Evolutionary conservation across 2,329 filamentous ascomycete genomes (phyloP).

Genomic region (Westerdykella sp.): DNA sequence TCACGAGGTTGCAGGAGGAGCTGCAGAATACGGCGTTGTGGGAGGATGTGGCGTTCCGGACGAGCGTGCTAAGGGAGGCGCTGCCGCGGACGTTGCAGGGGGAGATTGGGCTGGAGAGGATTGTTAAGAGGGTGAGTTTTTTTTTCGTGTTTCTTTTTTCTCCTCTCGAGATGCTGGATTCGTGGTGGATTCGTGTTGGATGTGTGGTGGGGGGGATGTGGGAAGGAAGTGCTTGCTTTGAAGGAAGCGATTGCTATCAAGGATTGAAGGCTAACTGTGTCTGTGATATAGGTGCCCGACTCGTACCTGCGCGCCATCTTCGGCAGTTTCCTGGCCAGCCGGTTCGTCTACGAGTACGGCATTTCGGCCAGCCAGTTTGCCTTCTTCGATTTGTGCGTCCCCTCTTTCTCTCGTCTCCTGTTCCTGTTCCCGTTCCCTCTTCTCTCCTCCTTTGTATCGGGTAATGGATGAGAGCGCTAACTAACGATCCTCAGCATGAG

Average conservation of each 20-base stretch:
- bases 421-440: background rate
- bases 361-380: conserved; percentile 91
- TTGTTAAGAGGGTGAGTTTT: conserved; percentile 64
- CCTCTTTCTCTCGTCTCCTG: background rate
- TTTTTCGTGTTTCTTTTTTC: background rate
- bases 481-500: conserved; percentile 37
- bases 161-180: too few relatives aligned
- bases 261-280: conserved; percentile 14
- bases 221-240: too few relatives aligned
- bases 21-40: conserved; percentile 89
- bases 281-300: conserved; percentile 61
- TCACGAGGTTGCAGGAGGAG: conserved; percentile 95
- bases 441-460: too few relatives aligned
- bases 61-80: conserved; percentile 74
- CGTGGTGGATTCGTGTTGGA: too few relatives aligned
- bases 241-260: too few relatives aligned
- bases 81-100: conserved; percentile 76
- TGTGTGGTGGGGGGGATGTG: too few relatives aligned
- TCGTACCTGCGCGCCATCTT: conserved; percentile 93
- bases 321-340: conserved; percentile 86
- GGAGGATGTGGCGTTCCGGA: conserved; percentile 72
- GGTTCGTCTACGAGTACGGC: conserved; percentile 94
- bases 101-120: conserved; percentile 85
- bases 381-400: conserved; percentile 92
- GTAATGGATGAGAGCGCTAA: background rate